phyloP scores from a whole-genome alignment of 768 basidiomycete species.

The Agaricus sinodeliciosus region DNA sequence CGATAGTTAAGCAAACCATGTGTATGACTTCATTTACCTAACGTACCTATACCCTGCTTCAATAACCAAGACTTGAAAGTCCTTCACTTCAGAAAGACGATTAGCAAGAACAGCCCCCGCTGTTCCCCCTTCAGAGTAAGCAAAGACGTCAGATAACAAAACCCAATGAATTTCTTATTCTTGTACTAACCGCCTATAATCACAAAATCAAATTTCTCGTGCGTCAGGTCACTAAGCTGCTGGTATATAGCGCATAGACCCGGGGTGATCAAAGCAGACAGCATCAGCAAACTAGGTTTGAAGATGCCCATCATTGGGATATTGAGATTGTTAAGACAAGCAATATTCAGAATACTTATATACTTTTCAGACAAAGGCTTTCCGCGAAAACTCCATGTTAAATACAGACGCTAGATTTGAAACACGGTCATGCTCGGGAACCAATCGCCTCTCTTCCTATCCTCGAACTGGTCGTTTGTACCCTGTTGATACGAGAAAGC shows the following conservation, averaged over 20 bases:
- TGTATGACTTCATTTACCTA: not conserved
- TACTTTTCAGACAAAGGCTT: too few species aligned
- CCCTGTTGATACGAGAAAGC: too few species aligned
- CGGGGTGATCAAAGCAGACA: not conserved
- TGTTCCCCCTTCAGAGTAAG: slow-evolving; percentile 3
- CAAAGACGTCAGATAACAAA: not conserved
- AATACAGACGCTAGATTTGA: too few species aligned
- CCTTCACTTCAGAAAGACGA: slow-evolving; percentile 7
- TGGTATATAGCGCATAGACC: slow-evolving; percentile 1
- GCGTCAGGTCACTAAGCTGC: not conserved
- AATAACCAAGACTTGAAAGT: slow-evolving; percentile 8
- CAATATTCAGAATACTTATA: too few species aligned
- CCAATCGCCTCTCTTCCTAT: too few species aligned
- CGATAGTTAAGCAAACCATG: not conserved
- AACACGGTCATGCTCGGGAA: too few species aligned
- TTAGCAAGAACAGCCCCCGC: slow-evolving; percentile 9
- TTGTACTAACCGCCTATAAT: slow-evolving; percentile 9
- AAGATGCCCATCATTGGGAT: not conserved
- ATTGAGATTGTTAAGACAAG: not conserved
- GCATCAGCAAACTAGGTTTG: not conserved
- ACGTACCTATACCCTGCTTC: slow-evolving; percentile 12
- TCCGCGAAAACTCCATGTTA: too few species aligned
- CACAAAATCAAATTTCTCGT: slow-evolving; percentile 10
- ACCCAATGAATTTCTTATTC: not conserved
- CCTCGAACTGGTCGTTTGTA: too few species aligned